A percentile compares a stretch with the other conserved stretches of the same genome.
These are phyloP conservation scores for Datisca glomerata DNA, from an alignment of 306 rosid species.

Conservation along the genomic window DNA sequence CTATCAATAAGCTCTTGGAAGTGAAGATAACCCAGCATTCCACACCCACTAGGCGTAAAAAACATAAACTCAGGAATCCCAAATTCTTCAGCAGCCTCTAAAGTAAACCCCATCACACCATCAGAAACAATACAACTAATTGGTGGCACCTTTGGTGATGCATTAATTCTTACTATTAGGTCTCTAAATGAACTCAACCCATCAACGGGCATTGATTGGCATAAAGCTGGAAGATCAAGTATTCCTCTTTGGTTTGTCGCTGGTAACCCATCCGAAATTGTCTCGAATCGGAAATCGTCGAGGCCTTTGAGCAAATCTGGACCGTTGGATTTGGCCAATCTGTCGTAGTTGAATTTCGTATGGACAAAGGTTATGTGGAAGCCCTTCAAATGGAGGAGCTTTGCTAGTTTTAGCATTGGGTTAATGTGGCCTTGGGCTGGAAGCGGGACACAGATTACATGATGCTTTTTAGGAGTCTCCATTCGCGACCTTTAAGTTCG, in stretches of 20 bases:
- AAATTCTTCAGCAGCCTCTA: slow-evolving; percentile 15
- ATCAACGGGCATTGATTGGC: slow-evolving; percentile 4
- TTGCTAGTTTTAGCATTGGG: slow-evolving; percentile 1
- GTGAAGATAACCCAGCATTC: slow-evolving; percentile 23
- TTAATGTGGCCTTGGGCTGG: slow-evolving; percentile 8
- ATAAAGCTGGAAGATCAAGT: background rate
- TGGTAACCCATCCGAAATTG: slow-evolving; percentile 2
- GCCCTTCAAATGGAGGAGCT: slow-evolving; percentile 4
- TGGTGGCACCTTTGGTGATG: no score
- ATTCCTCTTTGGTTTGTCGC: no score
- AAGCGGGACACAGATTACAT: slow-evolving; percentile 6
- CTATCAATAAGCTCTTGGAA: slow-evolving; percentile 18
- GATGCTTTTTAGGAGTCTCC: no score
- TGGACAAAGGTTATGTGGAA: slow-evolving; percentile 6
- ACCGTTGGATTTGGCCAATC: background rate
- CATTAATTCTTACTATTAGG: no score
- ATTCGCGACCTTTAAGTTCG: no score
- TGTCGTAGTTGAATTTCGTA: slow-evolving; percentile 4
- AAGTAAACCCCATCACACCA: slow-evolving; percentile 3
- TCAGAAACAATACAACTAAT: slow-evolving; percentile 6
- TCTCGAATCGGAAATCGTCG: background rate
- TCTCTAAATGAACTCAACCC: no score
- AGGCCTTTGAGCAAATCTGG: background rate
- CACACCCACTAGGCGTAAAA: slow-evolving; percentile 29
- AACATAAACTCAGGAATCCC: slow-evolving; percentile 26